Evolutionary conservation across 768 basidiomycete species (phyloP).

Genomic region (Boletus rubescentipes): DNA sequence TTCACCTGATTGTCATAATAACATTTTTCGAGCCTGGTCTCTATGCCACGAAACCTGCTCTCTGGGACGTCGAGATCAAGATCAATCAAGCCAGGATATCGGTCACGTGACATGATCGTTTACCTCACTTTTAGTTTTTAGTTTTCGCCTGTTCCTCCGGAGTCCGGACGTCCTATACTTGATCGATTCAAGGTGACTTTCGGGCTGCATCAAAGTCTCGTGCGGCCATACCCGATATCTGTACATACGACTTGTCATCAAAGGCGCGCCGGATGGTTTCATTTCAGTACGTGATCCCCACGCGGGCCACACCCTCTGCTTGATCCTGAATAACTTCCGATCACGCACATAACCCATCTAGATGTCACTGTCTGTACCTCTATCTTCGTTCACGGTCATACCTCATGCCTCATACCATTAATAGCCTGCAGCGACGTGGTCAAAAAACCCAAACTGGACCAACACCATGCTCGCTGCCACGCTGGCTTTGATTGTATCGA

Average conservation of each 20-base stretch:
- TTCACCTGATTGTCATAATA: neutral
- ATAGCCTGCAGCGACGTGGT: conserved; percentile 81
- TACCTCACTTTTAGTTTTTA: neutral
- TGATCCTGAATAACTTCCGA: neutral
- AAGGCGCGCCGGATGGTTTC: conserved; percentile 54
- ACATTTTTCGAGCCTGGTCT: neutral
- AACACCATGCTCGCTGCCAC: conserved; percentile 62
- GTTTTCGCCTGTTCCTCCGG: neutral
- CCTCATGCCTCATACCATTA: neutral
- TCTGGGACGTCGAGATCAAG: too few relatives aligned
- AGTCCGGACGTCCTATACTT: neutral
- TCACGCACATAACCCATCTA: conserved; percentile 30
- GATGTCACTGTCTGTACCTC: conserved; percentile 63
- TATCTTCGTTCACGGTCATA: neutral
- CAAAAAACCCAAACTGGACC: conserved; percentile 92
- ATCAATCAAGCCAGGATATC: too few relatives aligned
- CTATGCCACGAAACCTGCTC: too few relatives aligned
- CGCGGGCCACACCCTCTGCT: neutral
- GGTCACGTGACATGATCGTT: conserved; percentile 1
- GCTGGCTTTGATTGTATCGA: conserved; percentile 81
- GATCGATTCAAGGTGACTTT: neutral
- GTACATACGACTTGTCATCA: neutral
- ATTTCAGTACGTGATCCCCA: conserved; percentile 55
- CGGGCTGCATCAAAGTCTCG: neutral
- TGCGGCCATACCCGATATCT: neutral